Evolutionary conservation across 2,329 filamentous ascomycete genomes (phyloP).

Genomic region (Aspergillus oerlinghausenensis): DNA sequence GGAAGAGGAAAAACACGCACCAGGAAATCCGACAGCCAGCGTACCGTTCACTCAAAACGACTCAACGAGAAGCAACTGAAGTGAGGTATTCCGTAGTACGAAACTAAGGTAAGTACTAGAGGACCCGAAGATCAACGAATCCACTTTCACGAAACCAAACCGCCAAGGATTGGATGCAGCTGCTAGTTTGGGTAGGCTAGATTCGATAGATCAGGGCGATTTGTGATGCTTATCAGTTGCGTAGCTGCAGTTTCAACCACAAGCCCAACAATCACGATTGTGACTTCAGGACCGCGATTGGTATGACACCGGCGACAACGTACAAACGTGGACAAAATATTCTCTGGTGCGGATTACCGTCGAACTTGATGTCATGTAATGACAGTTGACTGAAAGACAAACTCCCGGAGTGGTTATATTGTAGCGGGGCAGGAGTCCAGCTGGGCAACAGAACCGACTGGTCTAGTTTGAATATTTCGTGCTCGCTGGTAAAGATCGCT

Average conservation of each 20-base stretch:
- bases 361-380: neutral
- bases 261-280: neutral
- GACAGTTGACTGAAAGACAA: neutral
- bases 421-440: neutral
- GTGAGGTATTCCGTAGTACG: neutral
- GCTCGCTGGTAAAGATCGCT: neutral
- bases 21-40: neutral
- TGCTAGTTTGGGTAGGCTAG: neutral
- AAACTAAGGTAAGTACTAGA: neutral
- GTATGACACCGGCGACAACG: neutral
- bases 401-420: neutral
- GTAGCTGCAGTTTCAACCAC: neutral
- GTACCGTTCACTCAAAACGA: neutral
- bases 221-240: neutral
- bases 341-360: neutral
- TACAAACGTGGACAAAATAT: neutral
- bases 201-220: neutral
- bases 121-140: neutral
- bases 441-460: conserved; percentile 1
- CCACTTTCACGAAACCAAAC: neutral
- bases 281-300: neutral
- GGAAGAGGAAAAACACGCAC: neutral
- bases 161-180: neutral
- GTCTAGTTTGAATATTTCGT: neutral
- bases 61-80: neutral